A percentile compares a stretch with the other conserved stretches of the same genome.
Evolutionary conservation across 768 basidiomycete species (phyloP).

Genomic region (Mycena albidolilacea): DNA sequence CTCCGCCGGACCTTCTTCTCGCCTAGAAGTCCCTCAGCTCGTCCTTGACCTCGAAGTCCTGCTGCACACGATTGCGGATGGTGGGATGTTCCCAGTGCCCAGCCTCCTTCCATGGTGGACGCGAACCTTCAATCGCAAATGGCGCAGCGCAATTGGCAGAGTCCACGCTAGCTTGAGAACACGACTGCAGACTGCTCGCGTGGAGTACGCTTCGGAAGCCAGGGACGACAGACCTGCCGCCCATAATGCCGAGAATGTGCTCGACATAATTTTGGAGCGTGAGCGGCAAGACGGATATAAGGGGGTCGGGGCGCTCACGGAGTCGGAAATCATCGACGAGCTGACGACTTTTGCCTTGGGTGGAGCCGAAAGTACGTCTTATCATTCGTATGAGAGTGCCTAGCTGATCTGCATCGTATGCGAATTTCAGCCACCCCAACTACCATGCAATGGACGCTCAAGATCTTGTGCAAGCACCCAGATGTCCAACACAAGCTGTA

Average conservation of each 20-base stretch:
- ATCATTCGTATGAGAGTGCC: neutral
- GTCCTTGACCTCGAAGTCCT: conserved; percentile 19
- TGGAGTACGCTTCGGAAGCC: neutral
- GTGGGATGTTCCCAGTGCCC: conserved; percentile 9
- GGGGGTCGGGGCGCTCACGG: conserved; percentile 2
- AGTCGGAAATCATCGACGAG: conserved; percentile 26
- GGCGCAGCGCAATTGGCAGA: conserved; percentile 1
- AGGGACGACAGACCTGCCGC: conserved; percentile 11
- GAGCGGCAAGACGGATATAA: conserved; percentile 5
- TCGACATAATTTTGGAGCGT: conserved; percentile 21
- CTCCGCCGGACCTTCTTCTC: neutral
- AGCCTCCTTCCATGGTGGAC: conserved; percentile 22
- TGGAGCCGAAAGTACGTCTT: conserved; percentile 17
- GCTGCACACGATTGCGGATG: conserved; percentile 23
- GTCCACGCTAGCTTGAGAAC: neutral
- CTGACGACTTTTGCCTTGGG: conserved; percentile 18
- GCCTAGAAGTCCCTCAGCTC: conserved; percentile 14
- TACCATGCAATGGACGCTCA: conserved; percentile 29
- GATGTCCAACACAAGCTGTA: conserved; percentile 24
- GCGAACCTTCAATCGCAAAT: conserved; percentile 28
- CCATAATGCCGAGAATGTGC: conserved; percentile 14
- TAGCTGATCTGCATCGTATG: neutral
- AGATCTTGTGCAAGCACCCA: conserved; percentile 22
- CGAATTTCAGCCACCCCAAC: conserved; percentile 19
- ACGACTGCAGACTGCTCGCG: neutral